Percentiles rank a stretch among this genome's conserved stretches.
Conservation (phyloP, 2,329 filamentous ascomycete species). For the Cladosporium sphaerospermum region DNA sequence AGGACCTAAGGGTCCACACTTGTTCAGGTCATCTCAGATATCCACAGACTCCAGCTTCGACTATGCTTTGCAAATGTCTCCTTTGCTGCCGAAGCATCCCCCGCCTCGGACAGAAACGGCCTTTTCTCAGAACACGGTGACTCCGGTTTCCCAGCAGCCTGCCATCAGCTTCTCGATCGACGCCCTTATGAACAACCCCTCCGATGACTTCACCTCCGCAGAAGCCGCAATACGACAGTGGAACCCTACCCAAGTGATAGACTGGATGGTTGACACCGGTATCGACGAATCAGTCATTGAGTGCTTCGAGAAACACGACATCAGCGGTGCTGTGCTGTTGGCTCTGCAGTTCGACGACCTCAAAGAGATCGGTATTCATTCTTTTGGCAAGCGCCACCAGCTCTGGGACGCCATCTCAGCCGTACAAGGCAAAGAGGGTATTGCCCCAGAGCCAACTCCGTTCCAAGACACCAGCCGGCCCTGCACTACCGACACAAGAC, state of each 20-base stretch:
- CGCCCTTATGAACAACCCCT: conserved; percentile 14
- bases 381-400: conserved; percentile 73
- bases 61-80: conserved; percentile 61
- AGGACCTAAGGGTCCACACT: conserved; percentile 77
- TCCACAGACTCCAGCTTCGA: conserved; percentile 48
- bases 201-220: conserved; percentile 12
- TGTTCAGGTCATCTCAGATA: conserved; percentile 68
- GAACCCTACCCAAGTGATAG: conserved; percentile 70
- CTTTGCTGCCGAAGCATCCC: conserved; percentile 60
- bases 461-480: conserved; percentile 44
- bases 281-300: conserved; percentile 72
- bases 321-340: conserved; percentile 78
- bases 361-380: conserved; percentile 72
- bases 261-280: conserved; percentile 79
- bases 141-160: conserved; percentile 17
- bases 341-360: conserved; percentile 89
- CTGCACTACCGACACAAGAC: conserved; percentile 30
- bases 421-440: conserved; percentile 48
- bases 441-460: conserved; percentile 40
- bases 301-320: conserved; percentile 86
- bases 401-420: conserved; percentile 74
- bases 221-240: conserved; percentile 50
- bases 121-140: conserved; percentile 32
- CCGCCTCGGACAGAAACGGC: conserved; percentile 38
- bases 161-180: conserved; percentile 25